Base-by-base conservation (phyloP, 163 green algal species). In the Dunaliella salina region DNA sequence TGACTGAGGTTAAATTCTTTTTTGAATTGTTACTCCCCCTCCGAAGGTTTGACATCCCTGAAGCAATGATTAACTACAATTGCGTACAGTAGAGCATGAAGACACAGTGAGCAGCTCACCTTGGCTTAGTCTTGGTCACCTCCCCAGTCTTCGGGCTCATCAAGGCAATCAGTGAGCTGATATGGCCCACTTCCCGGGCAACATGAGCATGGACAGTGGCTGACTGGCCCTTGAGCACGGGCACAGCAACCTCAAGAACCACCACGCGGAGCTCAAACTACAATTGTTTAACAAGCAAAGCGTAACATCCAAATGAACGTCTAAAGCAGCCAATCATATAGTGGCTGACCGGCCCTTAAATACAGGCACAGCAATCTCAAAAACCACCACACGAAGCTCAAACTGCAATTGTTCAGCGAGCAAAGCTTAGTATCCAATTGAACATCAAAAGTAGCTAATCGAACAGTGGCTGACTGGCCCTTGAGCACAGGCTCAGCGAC, bases 191-290 rank as follows among this genome's bases (percentile, higher is more conserved):
- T 83, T 98, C 95, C 0, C 93, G 90, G 11, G 92, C 94, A 34
- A 90, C 90, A 87, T 98, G 95, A 30, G 93, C 93, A 84, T 99
- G 96, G 78, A 99, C 59, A 0, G 92, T 95, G 22, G 96, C 93
- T 85, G 89, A 79, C 29, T 85, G 86, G 20, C 94, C 94, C 29
- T 85, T 85, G 32, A 96, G 87, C 63, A 96, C 59, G 0, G 93
- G 93, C 25, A 94, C 69, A 20, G 81, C 59, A 20, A 87, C 80
- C 46, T 97, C 94, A 35, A 98, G 93, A 67, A 98, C 92, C 33
- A 97, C 85, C 33, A 98, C 75, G 18, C 91, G 85, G 29, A 92
- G 91, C 85, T 95, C 87, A 80, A 98, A 87, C 80, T 86, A 83
- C 34, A 50, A 50, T 50, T 8, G 8, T 50, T 15, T 50, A 50